These are phyloP conservation scores for Epichloe glyceriae DNA, from an alignment of 2,329 filamentous ascomycete genomes.

Conservation along the genomic window DNA sequence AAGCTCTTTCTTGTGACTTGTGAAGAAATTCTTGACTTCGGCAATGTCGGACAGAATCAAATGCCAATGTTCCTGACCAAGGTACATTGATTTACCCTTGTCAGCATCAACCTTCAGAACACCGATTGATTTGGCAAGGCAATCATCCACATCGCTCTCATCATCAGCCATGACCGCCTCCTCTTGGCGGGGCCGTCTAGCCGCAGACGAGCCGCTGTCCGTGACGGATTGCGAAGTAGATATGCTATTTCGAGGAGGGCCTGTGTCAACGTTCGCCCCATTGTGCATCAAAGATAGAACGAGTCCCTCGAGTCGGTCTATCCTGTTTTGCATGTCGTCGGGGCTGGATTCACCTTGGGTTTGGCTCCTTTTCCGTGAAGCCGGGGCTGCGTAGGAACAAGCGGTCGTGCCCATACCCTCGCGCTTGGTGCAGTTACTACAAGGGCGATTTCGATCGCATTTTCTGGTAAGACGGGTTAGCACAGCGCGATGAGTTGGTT, in stretches of 20 bases:
- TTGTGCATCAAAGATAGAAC: slow-evolving; percentile 92
- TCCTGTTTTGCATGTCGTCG: slow-evolving; percentile 97
- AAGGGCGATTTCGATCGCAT: slow-evolving; percentile 84
- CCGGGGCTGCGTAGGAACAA: slow-evolving; percentile 71
- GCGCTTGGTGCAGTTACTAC: slow-evolving; percentile 88
- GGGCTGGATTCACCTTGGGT: slow-evolving; percentile 49
- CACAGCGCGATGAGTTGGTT: background rate
- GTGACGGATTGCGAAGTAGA: slow-evolving; percentile 26
- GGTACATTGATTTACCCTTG: slow-evolving; percentile 66
- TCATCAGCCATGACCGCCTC: slow-evolving; percentile 39
- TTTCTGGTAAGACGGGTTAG: slow-evolving; percentile 45
- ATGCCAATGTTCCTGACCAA: slow-evolving; percentile 77
- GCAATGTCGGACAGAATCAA: slow-evolving; percentile 69
- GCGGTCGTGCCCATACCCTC: slow-evolving; percentile 68
- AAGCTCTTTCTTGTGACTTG: slow-evolving; percentile 74
- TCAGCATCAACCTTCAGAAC: slow-evolving; percentile 68
- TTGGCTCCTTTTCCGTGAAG: slow-evolving; percentile 60
- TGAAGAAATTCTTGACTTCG: slow-evolving; percentile 88
- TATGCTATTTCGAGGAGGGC: slow-evolving; percentile 17
- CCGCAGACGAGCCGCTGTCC: slow-evolving; percentile 29
- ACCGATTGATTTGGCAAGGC: slow-evolving; percentile 60
- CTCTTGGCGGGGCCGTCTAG: slow-evolving; percentile 41
- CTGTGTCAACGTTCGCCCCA: slow-evolving; percentile 41
- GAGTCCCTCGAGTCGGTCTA: slow-evolving; percentile 84
- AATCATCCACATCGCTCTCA: slow-evolving; percentile 60